These are phyloP conservation scores for Microdochium nivale DNA, from an alignment of 2,329 filamentous ascomycete species.

Conservation along the genomic window DNA sequence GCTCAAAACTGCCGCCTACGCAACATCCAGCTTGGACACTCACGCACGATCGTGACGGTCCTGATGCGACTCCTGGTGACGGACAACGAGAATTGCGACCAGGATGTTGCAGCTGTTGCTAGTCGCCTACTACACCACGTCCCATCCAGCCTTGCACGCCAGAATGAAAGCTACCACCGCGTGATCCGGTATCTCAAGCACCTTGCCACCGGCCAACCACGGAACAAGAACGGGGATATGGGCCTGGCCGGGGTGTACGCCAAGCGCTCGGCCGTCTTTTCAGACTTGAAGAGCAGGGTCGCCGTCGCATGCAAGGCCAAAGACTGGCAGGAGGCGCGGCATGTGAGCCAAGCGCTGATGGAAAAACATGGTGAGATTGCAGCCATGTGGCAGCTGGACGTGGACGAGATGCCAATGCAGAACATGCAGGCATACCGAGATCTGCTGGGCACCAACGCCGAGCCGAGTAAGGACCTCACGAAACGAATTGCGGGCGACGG, in stretches of 20 bases:
- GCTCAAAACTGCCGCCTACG: conserved; percentile 10
- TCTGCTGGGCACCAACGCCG: background rate
- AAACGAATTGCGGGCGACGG: background rate
- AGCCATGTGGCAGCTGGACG: conserved; percentile 5
- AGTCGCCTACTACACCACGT: conserved; percentile 6
- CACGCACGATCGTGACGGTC: conserved; percentile 10
- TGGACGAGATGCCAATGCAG: conserved; percentile 5
- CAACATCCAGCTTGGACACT: conserved; percentile 13
- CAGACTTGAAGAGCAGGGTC: conserved; percentile 6
- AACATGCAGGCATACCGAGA: conserved; percentile 8
- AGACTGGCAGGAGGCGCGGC: conserved; percentile 5
- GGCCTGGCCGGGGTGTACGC: conserved; percentile 9
- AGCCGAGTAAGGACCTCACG: background rate
- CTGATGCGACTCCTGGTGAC: conserved; percentile 7
- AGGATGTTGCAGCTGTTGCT: conserved; percentile 2
- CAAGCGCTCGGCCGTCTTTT: conserved; percentile 12
- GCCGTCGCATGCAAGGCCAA: conserved; percentile 4
- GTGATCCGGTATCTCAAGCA: conserved; percentile 10
- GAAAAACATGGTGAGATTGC: conserved; percentile 7
- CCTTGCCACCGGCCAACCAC: conserved; percentile 5
- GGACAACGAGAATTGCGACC: conserved; percentile 1
- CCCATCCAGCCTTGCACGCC: conserved; percentile 5
- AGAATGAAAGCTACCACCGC: conserved; percentile 7
- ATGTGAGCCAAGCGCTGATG: conserved; percentile 4
- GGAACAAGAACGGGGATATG: conserved; percentile 8